A percentile compares a stretch with the other conserved stretches of the same genome.
Conservation (phyloP, 2,329 filamentous ascomycete species). For the Annulohypoxylon truncatum region DNA sequence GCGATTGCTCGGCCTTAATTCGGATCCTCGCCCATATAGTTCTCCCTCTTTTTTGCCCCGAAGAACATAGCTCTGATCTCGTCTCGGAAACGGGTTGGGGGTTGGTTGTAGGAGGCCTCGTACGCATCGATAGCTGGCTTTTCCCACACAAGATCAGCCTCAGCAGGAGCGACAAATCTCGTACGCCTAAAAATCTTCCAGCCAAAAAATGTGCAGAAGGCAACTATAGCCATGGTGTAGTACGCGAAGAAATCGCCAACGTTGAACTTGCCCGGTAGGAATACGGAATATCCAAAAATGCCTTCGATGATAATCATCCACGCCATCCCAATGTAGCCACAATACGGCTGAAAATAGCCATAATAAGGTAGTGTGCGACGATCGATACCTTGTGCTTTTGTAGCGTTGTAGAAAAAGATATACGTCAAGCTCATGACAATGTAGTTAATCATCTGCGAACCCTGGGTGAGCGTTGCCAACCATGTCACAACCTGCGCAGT, state of each 20-base stretch:
- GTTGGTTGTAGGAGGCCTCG: conserved; percentile 58
- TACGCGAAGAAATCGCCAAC: conserved; percentile 56
- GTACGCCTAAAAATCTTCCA: conserved; percentile 75
- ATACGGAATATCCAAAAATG: conserved; percentile 67
- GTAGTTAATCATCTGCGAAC: conserved; percentile 67
- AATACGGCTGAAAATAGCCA: conserved; percentile 69
- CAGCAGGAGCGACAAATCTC: conserved; percentile 61
- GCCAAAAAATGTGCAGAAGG: conserved; percentile 64
- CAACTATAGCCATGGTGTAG: conserved; percentile 62
- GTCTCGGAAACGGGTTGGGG: conserved; percentile 59
- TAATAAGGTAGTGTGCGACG: conserved; percentile 67
- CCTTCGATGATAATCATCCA: conserved; percentile 59
- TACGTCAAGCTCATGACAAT: conserved; percentile 70
- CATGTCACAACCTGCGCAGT: conserved; percentile 49
- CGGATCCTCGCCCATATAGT: conserved; percentile 42
- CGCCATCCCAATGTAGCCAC: conserved; percentile 59
- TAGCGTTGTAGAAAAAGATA: conserved; percentile 67
- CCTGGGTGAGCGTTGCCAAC: conserved; percentile 55
- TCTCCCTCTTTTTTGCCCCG: conserved; percentile 48
- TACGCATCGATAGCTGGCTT: conserved; percentile 68
- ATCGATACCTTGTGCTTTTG: conserved; percentile 62
- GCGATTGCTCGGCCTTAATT: conserved; percentile 11
- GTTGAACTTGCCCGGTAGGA: conserved; percentile 55
- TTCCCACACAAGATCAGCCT: conserved; percentile 71
- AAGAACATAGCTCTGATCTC: conserved; percentile 56